These are phyloP conservation scores for Aspergillus bridgeri DNA, from an alignment of 495 filamentous ascomycete species.

Conservation along the genomic window DNA sequence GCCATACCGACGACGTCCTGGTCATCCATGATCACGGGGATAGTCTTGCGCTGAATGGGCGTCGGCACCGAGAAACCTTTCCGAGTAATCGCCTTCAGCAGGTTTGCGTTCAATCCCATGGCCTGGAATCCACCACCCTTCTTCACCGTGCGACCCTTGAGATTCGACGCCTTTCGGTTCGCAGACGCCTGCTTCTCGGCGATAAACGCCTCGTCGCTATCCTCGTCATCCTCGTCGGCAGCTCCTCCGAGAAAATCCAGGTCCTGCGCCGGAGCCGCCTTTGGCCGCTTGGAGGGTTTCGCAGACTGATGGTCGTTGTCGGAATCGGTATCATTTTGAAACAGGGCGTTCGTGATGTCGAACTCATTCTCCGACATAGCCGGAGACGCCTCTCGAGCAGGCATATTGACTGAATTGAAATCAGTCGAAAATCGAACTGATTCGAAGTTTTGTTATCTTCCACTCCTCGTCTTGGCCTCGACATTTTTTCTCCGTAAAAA, in stretches of 20 bases:
- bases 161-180: constrained; percentile 75
- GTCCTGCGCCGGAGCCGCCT: constrained; percentile 30
- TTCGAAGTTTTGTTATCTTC: background rate
- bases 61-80: constrained; percentile 96
- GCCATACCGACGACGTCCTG: constrained; percentile 98
- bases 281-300: constrained; percentile 32
- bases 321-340: constrained; percentile 56
- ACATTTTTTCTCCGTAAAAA: constrained; percentile 19
- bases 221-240: constrained; percentile 53
- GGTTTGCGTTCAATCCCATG: constrained; percentile 82
- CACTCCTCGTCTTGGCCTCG: background rate
- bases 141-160: constrained; percentile 84
- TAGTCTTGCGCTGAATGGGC: constrained; percentile 94
- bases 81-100: constrained; percentile 83
- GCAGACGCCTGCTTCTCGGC: constrained; percentile 76
- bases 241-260: constrained; percentile 43
- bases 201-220: constrained; percentile 84
- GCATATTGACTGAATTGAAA: constrained; percentile 35
- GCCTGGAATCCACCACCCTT: constrained; percentile 95
- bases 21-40: constrained; percentile 82
- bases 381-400: constrained; percentile 69
- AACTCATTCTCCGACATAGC: constrained; percentile 84
- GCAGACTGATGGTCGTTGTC: constrained; percentile 32
- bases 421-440: constrained; percentile 1
- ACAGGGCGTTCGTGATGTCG: constrained; percentile 81